Conservation (phyloP, 108 stramenopile genomes). For the Discostella pseudostelligera region DNA sequence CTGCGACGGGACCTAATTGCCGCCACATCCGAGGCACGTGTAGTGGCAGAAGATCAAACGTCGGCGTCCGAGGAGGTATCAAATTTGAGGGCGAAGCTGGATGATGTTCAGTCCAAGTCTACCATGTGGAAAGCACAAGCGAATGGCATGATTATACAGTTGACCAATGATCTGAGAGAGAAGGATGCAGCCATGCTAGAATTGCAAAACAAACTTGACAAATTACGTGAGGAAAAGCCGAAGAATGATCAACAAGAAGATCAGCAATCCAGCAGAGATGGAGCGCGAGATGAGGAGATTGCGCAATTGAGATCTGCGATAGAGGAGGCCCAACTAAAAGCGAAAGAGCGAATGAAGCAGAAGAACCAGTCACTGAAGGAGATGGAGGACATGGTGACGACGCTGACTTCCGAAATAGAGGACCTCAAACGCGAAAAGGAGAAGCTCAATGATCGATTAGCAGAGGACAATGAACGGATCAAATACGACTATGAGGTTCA, state of each 20-base stretch:
- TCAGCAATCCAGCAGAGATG: not conserved
- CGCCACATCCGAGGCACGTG: not conserved
- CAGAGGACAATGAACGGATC: conserved; percentile 20
- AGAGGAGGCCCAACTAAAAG: conserved; percentile 27
- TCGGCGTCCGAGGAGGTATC: conserved; percentile 3
- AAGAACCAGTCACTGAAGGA: conserved; percentile 40
- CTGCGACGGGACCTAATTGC: conserved; percentile 24
- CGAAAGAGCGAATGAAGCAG: conserved; percentile 30
- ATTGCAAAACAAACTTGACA: conserved; percentile 14
- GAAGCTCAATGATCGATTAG: conserved; percentile 9
- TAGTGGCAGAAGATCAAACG: not conserved
- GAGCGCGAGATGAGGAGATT: conserved; percentile 1
- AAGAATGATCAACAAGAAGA: not conserved
- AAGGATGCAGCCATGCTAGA: conserved; percentile 21
- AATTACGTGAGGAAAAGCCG: not conserved
- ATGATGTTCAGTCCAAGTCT: conserved; percentile 12
- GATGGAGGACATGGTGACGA: conserved; percentile 30
- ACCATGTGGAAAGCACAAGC: conserved; percentile 29
- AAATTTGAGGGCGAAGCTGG: conserved; percentile 10
- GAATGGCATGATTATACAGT: conserved; percentile 22
- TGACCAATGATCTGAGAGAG: conserved; percentile 18
- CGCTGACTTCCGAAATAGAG: conserved; percentile 20
- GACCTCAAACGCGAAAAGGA: conserved; percentile 40
- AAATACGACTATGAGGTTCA: conserved; percentile 20
- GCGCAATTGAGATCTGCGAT: conserved; percentile 11